Evolutionary conservation across 2,329 filamentous ascomycete species (phyloP).

Genomic region (Apiospora saccharicola): DNA sequence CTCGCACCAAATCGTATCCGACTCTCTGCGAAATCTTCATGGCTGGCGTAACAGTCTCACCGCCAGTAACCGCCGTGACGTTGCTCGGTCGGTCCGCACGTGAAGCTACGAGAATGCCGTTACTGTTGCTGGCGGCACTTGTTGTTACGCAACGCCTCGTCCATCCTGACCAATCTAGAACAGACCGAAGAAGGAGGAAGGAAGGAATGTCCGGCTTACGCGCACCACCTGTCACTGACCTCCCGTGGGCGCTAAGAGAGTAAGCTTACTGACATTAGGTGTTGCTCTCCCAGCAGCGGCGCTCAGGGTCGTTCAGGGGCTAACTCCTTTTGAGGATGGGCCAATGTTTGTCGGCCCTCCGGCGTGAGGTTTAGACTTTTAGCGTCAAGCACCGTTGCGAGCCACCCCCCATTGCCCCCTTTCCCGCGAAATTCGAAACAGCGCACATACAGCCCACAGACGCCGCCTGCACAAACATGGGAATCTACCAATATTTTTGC

Average conservation of each 20-base stretch:
- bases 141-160: neutral
- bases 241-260: neutral
- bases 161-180: constrained; percentile 16
- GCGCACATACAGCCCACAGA: neutral
- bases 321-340: neutral
- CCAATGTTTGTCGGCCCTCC: neutral
- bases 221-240: neutral
- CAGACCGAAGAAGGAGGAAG: neutral
- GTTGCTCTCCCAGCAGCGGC: neutral
- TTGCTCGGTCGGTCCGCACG: neutral
- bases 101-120: neutral
- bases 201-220: constrained; percentile 16
- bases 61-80: neutral
- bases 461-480: neutral
- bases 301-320: neutral
- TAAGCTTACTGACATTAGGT: constrained; percentile 7
- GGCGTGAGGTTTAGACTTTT: neutral
- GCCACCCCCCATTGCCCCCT: neutral
- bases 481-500: no score
- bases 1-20: neutral
- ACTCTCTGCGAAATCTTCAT: neutral
- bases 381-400: neutral
- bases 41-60: neutral
- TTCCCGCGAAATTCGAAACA: neutral
- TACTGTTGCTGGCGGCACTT: neutral